Evolutionary conservation across 2,329 filamentous ascomycete genomes (phyloP), one percentile per base, ranked within the genome.

Genomic region (Talaromyces rugulosus): DNA sequence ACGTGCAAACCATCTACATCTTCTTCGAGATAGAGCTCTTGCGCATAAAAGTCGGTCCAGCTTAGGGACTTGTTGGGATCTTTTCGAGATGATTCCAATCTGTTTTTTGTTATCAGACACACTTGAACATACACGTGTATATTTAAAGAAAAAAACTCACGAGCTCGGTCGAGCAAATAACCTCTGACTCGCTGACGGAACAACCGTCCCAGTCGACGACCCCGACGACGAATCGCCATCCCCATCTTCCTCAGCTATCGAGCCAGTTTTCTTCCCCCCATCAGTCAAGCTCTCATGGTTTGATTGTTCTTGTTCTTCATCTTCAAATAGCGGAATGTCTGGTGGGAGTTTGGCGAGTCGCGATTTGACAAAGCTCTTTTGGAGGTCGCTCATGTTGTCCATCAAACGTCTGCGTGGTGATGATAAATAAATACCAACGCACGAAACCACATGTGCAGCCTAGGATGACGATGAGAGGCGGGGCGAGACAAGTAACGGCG

Each of bases 41-140:
- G 88, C 66, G 92, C 87, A 77, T 97, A 98, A 79, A 92, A 98
- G 42, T 90, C 87, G 28, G 91, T 92, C 95, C 95, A 99, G 36
- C 89, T 85, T 27, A 91, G 85, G 61, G 88, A 87, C 53, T 89
- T 85, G 62, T 87, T 40, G 74, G 34, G 85, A 82, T 59, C 85
- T 81, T 56, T 84, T 81, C 33, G 75, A 5, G 52, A 56, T 11
- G 23, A 42, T 30, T 31, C 55, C 42, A 54, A 34, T 5, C 57
- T 59, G 14, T 6, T 11, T 12, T 34, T n/a, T 36, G 8, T 1
- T 50, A 52, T 53, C n/a, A 44, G 34, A 54, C 28, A 14, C 27
- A 2, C 4, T n/a, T 6, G 12, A 1, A 50, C 30, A 18, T 61
- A 23, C n/a, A 56, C 40, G 33, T 51, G 52, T 18, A 18, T 18